These are phyloP conservation scores for Pyrrhoderma noxium DNA, from an alignment of 1,284 basidiomycete genomes.

Conservation along the genomic window DNA sequence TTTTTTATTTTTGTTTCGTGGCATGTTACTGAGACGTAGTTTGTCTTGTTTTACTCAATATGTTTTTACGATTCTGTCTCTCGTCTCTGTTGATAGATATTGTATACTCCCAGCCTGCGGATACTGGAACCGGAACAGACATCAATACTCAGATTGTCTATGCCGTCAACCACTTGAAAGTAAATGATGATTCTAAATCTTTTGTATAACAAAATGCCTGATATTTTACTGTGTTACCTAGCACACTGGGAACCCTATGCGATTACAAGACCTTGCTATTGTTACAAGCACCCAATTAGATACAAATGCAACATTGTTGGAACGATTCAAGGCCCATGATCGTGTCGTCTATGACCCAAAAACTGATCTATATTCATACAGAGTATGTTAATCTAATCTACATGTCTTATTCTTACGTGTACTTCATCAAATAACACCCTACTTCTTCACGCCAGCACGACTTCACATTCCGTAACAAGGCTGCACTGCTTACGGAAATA, in stretches of 20 bases:
- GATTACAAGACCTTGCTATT: constrained; percentile 79
- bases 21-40: constrained; percentile 21
- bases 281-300: constrained; percentile 70
- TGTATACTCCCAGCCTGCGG: constrained; percentile 79
- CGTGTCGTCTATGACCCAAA: constrained; percentile 72
- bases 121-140: constrained; percentile 76
- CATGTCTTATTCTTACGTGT: constrained; percentile 2
- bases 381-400: constrained; percentile 34
- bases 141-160: constrained; percentile 84
- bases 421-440: too few relatives aligned
- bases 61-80: not conserved
- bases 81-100: constrained; percentile 36
- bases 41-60: constrained; percentile 2
- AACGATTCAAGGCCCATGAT: constrained; percentile 77
- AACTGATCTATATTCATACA: constrained; percentile 81
- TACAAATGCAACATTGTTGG: constrained; percentile 60
- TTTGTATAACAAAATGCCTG: not conserved
- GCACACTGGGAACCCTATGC: constrained; percentile 73
- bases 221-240: constrained; percentile 28
- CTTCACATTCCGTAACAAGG: constrained; percentile 78
- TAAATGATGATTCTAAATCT: constrained; percentile 25
- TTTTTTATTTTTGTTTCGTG: constrained; percentile 2
- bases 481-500: constrained; percentile 74
- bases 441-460: constrained; percentile 61
- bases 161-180: constrained; percentile 75